Evolutionary conservation across 768 basidiomycete species (phyloP), one percentile per base, ranked within the genome.

Genomic region (Rubroboletus pulcherrimus): DNA sequence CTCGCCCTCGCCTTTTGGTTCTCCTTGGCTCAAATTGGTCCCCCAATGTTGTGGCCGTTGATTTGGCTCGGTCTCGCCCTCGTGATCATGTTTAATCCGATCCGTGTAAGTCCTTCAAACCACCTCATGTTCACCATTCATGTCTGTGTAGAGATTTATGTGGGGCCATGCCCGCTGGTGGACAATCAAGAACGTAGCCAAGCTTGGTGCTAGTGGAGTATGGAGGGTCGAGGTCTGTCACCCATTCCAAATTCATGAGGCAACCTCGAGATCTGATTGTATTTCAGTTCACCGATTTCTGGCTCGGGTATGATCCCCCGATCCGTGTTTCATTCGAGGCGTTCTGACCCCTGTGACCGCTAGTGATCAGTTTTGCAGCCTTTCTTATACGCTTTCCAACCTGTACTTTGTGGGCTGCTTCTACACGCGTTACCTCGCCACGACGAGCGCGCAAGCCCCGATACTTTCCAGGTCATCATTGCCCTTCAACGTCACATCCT

Each of bases 1-100:
- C 79, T 97, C 2, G 84, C 80, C 44, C 87, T 87, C 58, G 83
- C 89, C 17, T 93, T 93, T 68, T 93, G 85, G 85, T 77, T 96
- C 34, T 90, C 94, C 0, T 91, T 94, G 67, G 64, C 78, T 38
- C 77, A 77, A 26, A 74, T 91, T 15, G 89, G 86, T 7, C 73
- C 77, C 1, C 90, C 95, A 0, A 82, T 83, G 2, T 71, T 83
- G 2, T 98, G 89, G 86, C 89, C 89, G 0, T 70, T 91, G 8
- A 76, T 88, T 1, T 99, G 93, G 93, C 75, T 98, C 7, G 81
- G 79, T 1, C 78, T 91, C 53, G 71, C 79, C 2, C 63, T 77
- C 11, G 55, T 83, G 12, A 63, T 91, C 43, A 69, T 93, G 61
- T 68, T 93, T 51, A 83, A 93, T 67, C 96, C 96, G 0, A 65